Base-by-base conservation (phyloP, 1,284 basidiomycete genomes). In the Tilletia walkeri region DNA sequence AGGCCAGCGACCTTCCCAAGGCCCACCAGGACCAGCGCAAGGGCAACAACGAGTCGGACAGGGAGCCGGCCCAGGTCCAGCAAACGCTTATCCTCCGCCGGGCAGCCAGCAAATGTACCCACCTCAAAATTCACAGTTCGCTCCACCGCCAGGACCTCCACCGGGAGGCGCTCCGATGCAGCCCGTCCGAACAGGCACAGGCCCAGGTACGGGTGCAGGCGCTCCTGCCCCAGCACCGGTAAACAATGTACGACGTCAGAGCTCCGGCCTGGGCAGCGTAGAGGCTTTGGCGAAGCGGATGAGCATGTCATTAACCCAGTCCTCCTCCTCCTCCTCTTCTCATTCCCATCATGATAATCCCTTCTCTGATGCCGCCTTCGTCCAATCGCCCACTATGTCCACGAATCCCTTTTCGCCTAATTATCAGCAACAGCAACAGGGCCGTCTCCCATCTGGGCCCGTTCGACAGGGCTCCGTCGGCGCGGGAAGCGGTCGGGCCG, bases 81-180 rank as follows among this genome's bases (percentile, higher is more conserved):
- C 12, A 12, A 34, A 14, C 6, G 59, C 38, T 36, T 63, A 63
- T n/a, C 59, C 59, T 14, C 59, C 59, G 30, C 59, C 59, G 2
- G 59, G 59, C 7, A 63, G 59, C n/a, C 59, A 63, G 59, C 59
- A 63, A 34, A 6, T 39, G 59, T 63, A 63, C 59, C 59, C 59
- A 12, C 59, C 59, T 18, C 59, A 63, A 20, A 34, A 34, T 10
- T 63, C 59, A 6, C 59, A 63, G 59, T 63, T 39, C 20, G 34
- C 30, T 3, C 59, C 59, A 1, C 59, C 59, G 2, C 36, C 59
- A 6, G 59, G 59, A 6, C 59, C 59, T 36, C 59, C 59, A 14
- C 59, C 59, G 56, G 20, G 50, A 10, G 50, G 7, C 7, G 50
- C 50, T 24, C 50, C 50, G 12, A 53, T 53, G 12, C 20, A 7